These are phyloP conservation scores for Ailanthus altissimus DNA, from an alignment of 345 rosid genomes.

Conservation along the genomic window DNA sequence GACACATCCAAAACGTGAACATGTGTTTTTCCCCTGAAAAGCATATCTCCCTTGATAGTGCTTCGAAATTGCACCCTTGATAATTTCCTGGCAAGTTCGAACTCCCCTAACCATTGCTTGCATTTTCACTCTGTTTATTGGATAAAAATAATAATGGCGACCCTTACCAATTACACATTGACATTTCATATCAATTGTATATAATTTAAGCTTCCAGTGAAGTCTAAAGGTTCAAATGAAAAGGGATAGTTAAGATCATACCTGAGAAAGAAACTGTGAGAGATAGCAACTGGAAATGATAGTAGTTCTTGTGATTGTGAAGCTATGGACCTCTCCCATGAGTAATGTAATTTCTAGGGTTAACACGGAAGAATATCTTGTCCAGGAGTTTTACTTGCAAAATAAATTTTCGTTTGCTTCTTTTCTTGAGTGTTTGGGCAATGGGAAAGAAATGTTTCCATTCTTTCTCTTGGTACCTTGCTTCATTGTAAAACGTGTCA, in stretches of 20 bases:
- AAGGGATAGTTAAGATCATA: not conserved
- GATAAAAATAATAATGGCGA: not conserved
- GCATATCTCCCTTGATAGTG: slow-evolving; percentile 24
- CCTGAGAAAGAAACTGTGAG: slow-evolving; percentile 15
- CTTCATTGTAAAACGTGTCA: slow-evolving; percentile 10
- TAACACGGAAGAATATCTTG: slow-evolving; percentile 28
- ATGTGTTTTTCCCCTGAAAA: slow-evolving; percentile 18
- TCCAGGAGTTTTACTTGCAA: slow-evolving; percentile 14
- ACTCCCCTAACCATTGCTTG: slow-evolving; percentile 41
- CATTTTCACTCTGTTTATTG: slow-evolving; percentile 35
- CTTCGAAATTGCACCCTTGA: slow-evolving; percentile 36
- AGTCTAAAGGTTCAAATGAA: not conserved
- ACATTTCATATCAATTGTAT: not conserved
- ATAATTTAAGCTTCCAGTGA: slow-evolving; percentile 1
- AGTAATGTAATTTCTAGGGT: slow-evolving; percentile 9
- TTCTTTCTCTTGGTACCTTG: slow-evolving; percentile 17
- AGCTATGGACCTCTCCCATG: slow-evolving; percentile 7
- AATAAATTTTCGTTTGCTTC: slow-evolving; percentile 26
- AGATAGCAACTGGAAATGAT: slow-evolving; percentile 11
- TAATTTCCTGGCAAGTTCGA: slow-evolving; percentile 42
- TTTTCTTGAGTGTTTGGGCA: slow-evolving; percentile 36
- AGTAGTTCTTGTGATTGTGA: slow-evolving; percentile 20
- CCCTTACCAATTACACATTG: too few relatives aligned
- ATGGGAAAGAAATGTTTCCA: slow-evolving; percentile 12
- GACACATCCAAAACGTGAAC: slow-evolving; percentile 36